These are phyloP conservation scores for Aureobasidium zeae DNA, from an alignment of 2,329 filamentous ascomycete species.

Conservation along the genomic window DNA sequence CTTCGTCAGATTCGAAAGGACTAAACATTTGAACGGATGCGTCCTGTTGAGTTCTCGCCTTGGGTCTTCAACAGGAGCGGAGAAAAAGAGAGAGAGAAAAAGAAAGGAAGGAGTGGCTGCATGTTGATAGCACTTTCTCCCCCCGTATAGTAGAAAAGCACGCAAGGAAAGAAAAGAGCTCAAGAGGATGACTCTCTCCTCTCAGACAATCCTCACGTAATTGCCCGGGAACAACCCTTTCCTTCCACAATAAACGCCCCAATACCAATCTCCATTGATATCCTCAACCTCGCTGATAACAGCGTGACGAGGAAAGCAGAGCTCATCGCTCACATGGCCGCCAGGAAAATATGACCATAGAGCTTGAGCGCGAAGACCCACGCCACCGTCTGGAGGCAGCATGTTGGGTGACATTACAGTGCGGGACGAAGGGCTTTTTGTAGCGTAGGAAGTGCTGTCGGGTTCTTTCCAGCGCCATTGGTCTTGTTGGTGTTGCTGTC, in stretches of 20 bases:
- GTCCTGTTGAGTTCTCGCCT: too few relatives aligned
- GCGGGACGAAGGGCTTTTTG: not conserved
- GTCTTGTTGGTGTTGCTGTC: too few relatives aligned
- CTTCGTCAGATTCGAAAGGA: too few relatives aligned
- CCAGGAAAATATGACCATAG: conserved; percentile 72
- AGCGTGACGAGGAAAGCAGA: conserved; percentile 74
- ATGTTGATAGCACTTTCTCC: too few relatives aligned
- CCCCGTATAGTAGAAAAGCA: too few relatives aligned
- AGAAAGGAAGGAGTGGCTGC: too few relatives aligned
- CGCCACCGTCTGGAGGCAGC: conserved; percentile 69
- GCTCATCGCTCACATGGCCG: conserved; percentile 57
- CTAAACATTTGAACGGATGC: too few relatives aligned
- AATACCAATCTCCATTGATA: conserved; percentile 85
- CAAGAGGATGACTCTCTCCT: not conserved
- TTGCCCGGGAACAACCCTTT: conserved; percentile 72
- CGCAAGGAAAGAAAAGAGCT: too few relatives aligned
- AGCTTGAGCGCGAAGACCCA: conserved; percentile 55
- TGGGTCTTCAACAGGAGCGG: too few relatives aligned
- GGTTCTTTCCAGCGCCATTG: conserved; percentile 30
- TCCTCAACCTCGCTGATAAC: conserved; percentile 77
- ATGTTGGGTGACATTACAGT: not conserved
- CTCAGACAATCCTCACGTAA: conserved; percentile 51
- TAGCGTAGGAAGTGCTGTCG: conserved; percentile 22
- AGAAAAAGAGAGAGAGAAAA: too few relatives aligned
- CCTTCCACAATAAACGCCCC: conserved; percentile 72